A percentile compares a stretch with the other conserved stretches of the same genome.
These are phyloP conservation scores for Rhexocercosporidium sp. DNA, from an alignment of 2,329 filamentous ascomycete species.

Conservation along the genomic window DNA sequence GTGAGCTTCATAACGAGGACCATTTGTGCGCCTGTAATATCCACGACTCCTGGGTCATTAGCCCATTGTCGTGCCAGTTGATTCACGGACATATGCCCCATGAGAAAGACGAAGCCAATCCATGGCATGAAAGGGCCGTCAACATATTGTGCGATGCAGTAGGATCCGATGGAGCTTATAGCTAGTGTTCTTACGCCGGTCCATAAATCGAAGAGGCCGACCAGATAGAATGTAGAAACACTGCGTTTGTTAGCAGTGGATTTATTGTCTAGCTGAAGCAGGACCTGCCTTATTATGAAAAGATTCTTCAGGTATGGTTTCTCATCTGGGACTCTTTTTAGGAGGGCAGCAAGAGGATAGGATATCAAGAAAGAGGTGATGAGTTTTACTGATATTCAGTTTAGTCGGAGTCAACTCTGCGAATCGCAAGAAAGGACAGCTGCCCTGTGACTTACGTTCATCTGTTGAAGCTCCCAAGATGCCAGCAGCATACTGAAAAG, in stretches of 20 bases:
- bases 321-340: constrained; percentile 89
- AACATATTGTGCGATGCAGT: constrained; percentile 81
- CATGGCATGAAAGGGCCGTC: constrained; percentile 96
- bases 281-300: constrained; percentile 76
- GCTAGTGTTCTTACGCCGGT: constrained; percentile 77
- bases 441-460: constrained; percentile 55
- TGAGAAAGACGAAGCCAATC: constrained; percentile 91
- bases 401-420: background rate
- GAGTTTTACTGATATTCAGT: constrained; percentile 76
- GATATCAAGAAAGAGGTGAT: constrained; percentile 89
- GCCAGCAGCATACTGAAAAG: constrained; percentile 63
- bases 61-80: constrained; percentile 82
- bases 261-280: background rate
- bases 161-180: constrained; percentile 80
- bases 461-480: constrained; percentile 67
- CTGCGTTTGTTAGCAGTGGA: constrained; percentile 47
- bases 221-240: constrained; percentile 85
- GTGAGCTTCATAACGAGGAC: constrained; percentile 97
- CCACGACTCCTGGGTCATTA: constrained; percentile 69
- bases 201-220: constrained; percentile 95
- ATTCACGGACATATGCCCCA: constrained; percentile 92
- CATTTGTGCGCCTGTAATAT: constrained; percentile 97
- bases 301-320: constrained; percentile 85
- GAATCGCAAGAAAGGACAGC: background rate
- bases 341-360: constrained; percentile 84